Base-by-base conservation (phyloP, 179 eudicot species). In the Camellia oleifera region DNA sequence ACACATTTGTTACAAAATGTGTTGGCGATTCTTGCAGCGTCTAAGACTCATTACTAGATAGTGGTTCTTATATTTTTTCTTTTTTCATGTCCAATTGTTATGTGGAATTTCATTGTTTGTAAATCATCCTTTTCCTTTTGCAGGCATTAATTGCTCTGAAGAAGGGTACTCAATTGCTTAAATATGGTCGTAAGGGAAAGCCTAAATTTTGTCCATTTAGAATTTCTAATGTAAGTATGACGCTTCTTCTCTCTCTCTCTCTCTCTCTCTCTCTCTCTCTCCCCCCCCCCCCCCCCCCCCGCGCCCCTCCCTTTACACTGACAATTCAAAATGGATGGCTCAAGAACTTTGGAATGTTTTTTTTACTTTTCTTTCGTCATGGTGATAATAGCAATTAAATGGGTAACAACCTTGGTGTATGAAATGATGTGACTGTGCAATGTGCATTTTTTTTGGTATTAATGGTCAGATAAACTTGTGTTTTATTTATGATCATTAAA, bases 161-260 rank as follows among this genome's bases (percentile, higher is more conserved):
- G 93, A 95, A 95, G 84, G 99, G 99, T 81, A 83, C 98, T 77
- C 99, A 95, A 77, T 84, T 95, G 79, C 96, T 95, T 66, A 95
- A 95, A 86, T 95, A 94, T 91, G 99, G 99, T 82, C 98, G 98
- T 57, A 95, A 95, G 82, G 99, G 99, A 73, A 94, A 92, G 85
- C 99, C 99, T 57, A 95, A 95, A 77, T 90, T 90, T 89, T 95
- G 89, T 79, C 98, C 95, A 20, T 92, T 95, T 82, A 92, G 94
- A 90, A 93, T 95, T 81, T 94, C 99, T 83, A 86, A 82, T 84
- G 99, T 95, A 86, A 95, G 97, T 84, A 85, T 15, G 20, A 56
- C 78, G 61, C 62, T 71, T 23, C 10, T 44, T 76, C 13, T 56
- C 71, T 3, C 18, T 42, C 63, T 20, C 23, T 20, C 23, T 20